Conservation (phyloP, 2,329 filamentous ascomycete species). For the Didymella sp. region DNA sequence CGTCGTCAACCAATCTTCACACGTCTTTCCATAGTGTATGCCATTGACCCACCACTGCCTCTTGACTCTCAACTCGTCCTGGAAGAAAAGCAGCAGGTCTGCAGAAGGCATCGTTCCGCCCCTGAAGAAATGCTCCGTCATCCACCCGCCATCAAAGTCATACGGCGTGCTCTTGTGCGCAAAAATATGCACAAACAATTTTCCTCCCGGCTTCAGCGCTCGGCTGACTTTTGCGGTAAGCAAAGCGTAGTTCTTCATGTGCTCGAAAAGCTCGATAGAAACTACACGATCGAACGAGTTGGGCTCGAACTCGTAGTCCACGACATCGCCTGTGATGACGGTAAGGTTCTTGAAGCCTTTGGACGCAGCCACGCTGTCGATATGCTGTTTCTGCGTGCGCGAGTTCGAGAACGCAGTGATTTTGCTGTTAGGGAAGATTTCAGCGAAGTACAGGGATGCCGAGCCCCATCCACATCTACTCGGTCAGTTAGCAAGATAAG, state of each 20-base stretch:
- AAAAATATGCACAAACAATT: slow-evolving; percentile 75
- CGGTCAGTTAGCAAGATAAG: not conserved
- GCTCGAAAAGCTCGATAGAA: slow-evolving; percentile 75
- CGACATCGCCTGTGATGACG: slow-evolving; percentile 71
- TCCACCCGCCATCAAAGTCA: slow-evolving; percentile 75
- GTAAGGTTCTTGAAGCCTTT: slow-evolving; percentile 66
- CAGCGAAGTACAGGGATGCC: slow-evolving; percentile 69
- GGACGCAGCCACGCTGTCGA: slow-evolving; percentile 64
- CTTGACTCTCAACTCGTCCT: slow-evolving; percentile 65
- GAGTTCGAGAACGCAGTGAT: slow-evolving; percentile 75
- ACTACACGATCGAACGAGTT: slow-evolving; percentile 69
- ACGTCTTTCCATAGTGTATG: slow-evolving; percentile 71
- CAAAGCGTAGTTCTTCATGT: slow-evolving; percentile 77
- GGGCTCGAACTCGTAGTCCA: slow-evolving; percentile 68
- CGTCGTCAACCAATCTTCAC: slow-evolving; percentile 71
- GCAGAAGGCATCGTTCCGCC: slow-evolving; percentile 75
- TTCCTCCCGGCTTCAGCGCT: slow-evolving; percentile 67
- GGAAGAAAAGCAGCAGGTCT: slow-evolving; percentile 72
- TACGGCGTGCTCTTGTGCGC: slow-evolving; percentile 70
- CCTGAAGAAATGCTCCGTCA: slow-evolving; percentile 76
- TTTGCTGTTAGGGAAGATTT: slow-evolving; percentile 66
- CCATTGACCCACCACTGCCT: slow-evolving; percentile 76
- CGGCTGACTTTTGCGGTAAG: slow-evolving; percentile 69
- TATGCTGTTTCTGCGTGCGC: slow-evolving; percentile 70
- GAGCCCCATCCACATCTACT: slow-evolving; percentile 73